phyloP scores from a whole-genome alignment of 169 alveolate genomes.

The Cryptosporidium felis region DNA sequence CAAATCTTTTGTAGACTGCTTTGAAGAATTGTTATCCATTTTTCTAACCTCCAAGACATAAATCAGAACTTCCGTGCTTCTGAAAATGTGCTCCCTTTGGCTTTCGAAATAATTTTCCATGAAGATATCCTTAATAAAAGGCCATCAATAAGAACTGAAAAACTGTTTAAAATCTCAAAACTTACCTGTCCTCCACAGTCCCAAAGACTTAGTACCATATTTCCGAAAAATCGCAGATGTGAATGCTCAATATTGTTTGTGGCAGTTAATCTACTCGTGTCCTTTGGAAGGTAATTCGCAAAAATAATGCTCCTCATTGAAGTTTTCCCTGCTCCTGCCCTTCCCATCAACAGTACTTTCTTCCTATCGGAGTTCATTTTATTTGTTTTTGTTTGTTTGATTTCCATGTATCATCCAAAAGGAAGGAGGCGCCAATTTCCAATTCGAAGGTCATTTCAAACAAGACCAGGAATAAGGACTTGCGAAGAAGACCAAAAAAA shows the following conservation, averaged over 20 bases:
- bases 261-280: slow-evolving; percentile 85
- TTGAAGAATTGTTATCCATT: slow-evolving; percentile 70
- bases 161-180: background rate
- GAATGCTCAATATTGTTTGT: slow-evolving; percentile 84
- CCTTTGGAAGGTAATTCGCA: slow-evolving; percentile 92
- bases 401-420: background rate
- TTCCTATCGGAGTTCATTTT: slow-evolving; percentile 71
- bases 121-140: slow-evolving; percentile 82
- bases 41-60: slow-evolving; percentile 86
- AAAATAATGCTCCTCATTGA: slow-evolving; percentile 94
- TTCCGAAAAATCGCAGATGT: slow-evolving; percentile 90
- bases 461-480: background rate
- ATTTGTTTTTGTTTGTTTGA: background rate
- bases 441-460: background rate
- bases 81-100: slow-evolving; percentile 87
- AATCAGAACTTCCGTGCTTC: slow-evolving; percentile 90
- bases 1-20: slow-evolving; percentile 72
- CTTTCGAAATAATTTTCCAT: slow-evolving; percentile 92
- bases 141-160: background rate
- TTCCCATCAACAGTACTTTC: slow-evolving; percentile 91
- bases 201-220: slow-evolving; percentile 88
- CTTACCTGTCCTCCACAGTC: slow-evolving; percentile 94
- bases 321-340: slow-evolving; percentile 92
- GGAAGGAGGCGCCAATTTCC: background rate
- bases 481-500: too few relatives aligned